phyloP scores from a whole-genome alignment of 169 alveolate genomes.

The Neospora caninum region DNA sequence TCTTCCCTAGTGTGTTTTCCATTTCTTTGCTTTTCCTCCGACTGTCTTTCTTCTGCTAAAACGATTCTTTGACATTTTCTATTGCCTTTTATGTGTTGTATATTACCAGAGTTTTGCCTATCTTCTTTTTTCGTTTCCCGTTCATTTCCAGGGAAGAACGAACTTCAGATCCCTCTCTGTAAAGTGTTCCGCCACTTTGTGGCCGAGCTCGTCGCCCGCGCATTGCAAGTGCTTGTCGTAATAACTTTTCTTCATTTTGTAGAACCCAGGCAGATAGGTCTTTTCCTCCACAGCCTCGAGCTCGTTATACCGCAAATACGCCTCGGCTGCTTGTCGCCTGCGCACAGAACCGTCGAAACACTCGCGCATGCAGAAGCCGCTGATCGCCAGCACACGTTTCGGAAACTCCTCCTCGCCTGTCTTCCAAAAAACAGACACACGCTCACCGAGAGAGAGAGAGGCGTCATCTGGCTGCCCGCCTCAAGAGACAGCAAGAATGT shows the following conservation, averaged over 20 bases:
- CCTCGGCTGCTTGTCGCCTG: constrained; percentile 14
- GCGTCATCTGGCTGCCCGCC: no score
- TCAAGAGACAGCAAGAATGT: no score
- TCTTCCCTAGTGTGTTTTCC: background rate
- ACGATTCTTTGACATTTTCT: background rate
- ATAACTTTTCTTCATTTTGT: background rate
- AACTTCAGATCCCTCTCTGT: background rate
- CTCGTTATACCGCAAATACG: background rate
- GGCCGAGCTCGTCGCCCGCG: background rate
- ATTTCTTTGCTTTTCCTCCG: background rate
- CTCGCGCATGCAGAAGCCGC: background rate
- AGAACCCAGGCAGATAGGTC: background rate
- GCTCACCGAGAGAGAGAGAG: no score
- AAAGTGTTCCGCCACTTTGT: background rate
- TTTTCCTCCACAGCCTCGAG: constrained; percentile 13
- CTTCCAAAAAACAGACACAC: no score
- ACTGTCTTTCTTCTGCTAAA: background rate
- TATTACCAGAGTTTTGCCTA: background rate
- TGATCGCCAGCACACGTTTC: no score
- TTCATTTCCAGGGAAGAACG: constrained; percentile 15
- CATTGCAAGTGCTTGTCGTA: background rate
- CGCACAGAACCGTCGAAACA: background rate
- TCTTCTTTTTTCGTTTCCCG: background rate
- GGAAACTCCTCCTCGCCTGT: no score
- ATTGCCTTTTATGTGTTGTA: background rate